A percentile compares a stretch with the other conserved stretches of the same genome.
Evolutionary conservation across 2,329 filamentous ascomycete species (phyloP).

Genomic region (Aspergillus aculeatinus): DNA sequence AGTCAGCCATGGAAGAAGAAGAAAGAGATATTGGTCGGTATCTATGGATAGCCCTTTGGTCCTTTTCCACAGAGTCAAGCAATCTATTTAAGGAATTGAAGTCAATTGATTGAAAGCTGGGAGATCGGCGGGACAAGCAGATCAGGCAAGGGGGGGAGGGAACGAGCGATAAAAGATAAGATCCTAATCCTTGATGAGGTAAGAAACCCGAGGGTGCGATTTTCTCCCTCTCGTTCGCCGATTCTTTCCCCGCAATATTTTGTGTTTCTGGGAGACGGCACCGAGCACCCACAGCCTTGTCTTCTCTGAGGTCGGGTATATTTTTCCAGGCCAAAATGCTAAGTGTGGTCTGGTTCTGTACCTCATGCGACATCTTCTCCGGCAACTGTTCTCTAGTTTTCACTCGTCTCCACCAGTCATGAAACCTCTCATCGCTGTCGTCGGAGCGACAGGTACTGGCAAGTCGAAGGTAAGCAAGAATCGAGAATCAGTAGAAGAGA

Average conservation of each 20-base stretch:
- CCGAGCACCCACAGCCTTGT: not conserved
- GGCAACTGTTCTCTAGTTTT: slow-evolving; percentile 21
- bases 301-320: not conserved
- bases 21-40: not conserved
- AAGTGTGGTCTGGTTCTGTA: not conserved
- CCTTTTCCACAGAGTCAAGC: no score
- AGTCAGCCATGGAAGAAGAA: slow-evolving; percentile 20
- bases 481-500: not conserved
- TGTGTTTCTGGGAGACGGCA: not conserved
- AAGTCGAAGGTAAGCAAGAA: slow-evolving; percentile 73
- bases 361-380: slow-evolving; percentile 29
- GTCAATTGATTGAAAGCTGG: no score
- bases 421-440: slow-evolving; percentile 71
- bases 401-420: slow-evolving; percentile 26
- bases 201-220: not conserved
- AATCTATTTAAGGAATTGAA: no score
- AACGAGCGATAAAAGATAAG: no score
- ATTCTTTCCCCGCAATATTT: not conserved
- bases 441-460: slow-evolving; percentile 89
- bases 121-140: no score
- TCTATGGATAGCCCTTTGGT: no score
- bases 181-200: not conserved
- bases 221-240: not conserved
- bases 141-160: no score
- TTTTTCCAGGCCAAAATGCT: slow-evolving; percentile 15